Percentiles rank a stretch among this genome's conserved stretches.
phyloP scores from a whole-genome alignment of 2,329 filamentous ascomycete species.

The Leptographium radiaticola region DNA sequence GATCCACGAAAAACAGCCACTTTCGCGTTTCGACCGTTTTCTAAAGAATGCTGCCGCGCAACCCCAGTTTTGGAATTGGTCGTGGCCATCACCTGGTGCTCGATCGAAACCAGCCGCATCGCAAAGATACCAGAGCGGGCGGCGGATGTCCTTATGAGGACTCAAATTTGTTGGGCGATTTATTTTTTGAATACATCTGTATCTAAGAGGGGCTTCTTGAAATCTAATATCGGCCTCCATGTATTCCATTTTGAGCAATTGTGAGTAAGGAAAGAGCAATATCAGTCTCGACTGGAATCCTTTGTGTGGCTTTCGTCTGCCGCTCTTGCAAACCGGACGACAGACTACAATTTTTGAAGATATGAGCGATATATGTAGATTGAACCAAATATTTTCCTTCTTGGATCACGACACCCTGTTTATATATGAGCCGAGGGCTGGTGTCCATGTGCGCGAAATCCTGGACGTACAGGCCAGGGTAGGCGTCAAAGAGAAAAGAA shows the following conservation, averaged over 20 bases:
- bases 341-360: neutral
- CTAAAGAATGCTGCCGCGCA: neutral
- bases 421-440: neutral
- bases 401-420: neutral
- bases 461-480: neutral
- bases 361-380: neutral
- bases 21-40: constrained; percentile 2
- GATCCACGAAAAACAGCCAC: neutral
- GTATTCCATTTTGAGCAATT: no score
- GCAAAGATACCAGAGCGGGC: neutral
- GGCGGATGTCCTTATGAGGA: neutral
- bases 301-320: no score
- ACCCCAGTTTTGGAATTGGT: neutral
- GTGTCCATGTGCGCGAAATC: neutral
- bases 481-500: no score
- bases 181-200: neutral
- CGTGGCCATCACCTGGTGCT: neutral
- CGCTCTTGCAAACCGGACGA: no score
- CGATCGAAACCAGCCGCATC: neutral
- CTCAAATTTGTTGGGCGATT: no score
- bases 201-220: neutral
- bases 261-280: no score
- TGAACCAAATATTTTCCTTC: neutral
- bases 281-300: no score
- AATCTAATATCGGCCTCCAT: no score